Base-by-base conservation (phyloP, 768 basidiomycete genomes). In the Hygrophorus pudorinus region DNA sequence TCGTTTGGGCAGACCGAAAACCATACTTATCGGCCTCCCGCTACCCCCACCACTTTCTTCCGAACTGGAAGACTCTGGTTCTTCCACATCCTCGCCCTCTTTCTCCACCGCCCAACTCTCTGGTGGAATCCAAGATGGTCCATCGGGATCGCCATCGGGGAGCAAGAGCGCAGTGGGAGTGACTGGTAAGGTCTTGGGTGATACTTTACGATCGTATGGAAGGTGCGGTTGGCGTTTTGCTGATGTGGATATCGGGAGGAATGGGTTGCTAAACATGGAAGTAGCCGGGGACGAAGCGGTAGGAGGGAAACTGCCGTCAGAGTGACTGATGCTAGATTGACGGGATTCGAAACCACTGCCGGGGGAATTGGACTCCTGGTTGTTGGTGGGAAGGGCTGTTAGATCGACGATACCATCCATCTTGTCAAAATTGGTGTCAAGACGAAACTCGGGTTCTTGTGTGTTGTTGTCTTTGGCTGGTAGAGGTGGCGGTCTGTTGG, bases 391-490 rank as follows among this genome's bases (percentile, higher is more conserved):
- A 48, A 55, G 55, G 50, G 52, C 45, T 31, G 54, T 62, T 1
- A 65, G 61, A 59, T 90, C 70, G 49, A 94, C 65, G 55, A 96
- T 90, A 5, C 84, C 92, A 31, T 85, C 81, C 75, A 96, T 90
- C 41, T 75, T 64, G 8, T 81, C 73, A 35, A 88, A 58, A 56
- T 90, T 75, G 14, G 75, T 76, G 58, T 87, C 83, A 34, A 85
- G 71, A 17, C 60, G 64, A 46, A 76, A 64, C 17, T 65, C 62
- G 29, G 58, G 59, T 35, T 60, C 63, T 63, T 21, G 54, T n/a
- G n/a, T n/a, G n/a, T n/a, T n/a, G 56, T 27, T 52, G 38, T 61
- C 60, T 28, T 58, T 56, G 0, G 65, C 59, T 0, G 64, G 59
- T 21, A 59, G 52, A 42, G 61, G 56, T 47, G 61, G 53, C 48